Percentiles rank a stretch among this genome's conserved stretches.
Evolutionary conservation across 345 rosid species (phyloP).

Genomic region (Hibiscus syriacus): DNA sequence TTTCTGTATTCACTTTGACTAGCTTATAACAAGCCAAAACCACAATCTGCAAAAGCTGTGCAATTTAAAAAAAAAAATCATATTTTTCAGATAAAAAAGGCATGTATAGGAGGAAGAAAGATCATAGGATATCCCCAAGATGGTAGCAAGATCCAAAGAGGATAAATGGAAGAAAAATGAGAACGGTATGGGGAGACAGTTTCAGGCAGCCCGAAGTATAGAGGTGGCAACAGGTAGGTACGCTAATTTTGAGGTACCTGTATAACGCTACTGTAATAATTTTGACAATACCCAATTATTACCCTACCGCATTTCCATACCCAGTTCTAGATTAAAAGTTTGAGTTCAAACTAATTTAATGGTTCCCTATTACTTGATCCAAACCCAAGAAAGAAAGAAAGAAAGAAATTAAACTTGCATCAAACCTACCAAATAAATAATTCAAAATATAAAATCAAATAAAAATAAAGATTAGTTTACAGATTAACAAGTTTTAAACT

Average conservation of each 20-base stretch:
- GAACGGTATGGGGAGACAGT: neutral
- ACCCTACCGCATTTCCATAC: neutral
- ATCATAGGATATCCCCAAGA: neutral
- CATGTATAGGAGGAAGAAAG: neutral
- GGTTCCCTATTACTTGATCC: neutral
- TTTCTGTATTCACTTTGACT: neutral
- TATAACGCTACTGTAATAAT: neutral
- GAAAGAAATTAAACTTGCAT: neutral
- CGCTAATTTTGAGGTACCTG: too few species aligned
- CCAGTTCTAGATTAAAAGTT: neutral
- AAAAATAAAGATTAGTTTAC: too few species aligned
- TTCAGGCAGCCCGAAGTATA: neutral
- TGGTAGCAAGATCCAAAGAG: neutral
- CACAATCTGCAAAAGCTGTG: neutral
- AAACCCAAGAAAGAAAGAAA: neutral
- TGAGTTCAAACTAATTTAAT: neutral
- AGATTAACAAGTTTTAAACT: neutral
- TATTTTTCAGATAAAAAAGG: neutral
- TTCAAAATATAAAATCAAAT: neutral
- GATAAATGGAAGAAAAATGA: neutral
- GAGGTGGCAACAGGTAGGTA: neutral
- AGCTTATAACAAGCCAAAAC: neutral
- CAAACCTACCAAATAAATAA: neutral
- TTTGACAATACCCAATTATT: neutral
- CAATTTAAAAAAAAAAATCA: neutral